Percentiles rank a stretch among this genome's conserved stretches.
phyloP scores from a whole-genome alignment of 1,284 basidiomycete species.

The Cerioporus squamosus region DNA sequence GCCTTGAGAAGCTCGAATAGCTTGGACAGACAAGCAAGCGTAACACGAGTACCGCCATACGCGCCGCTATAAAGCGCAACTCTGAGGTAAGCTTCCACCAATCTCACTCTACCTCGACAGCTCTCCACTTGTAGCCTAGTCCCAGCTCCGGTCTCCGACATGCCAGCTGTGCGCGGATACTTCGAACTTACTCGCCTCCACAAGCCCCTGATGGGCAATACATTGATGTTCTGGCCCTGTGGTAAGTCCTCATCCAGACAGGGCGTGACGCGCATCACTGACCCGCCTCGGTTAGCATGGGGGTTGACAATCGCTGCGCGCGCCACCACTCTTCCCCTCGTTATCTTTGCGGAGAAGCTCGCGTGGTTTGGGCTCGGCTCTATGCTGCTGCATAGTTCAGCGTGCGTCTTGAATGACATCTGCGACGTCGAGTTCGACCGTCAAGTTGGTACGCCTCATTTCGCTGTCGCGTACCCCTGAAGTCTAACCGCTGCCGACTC shows the following conservation, averaged over 20 bases:
- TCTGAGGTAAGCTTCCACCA: no score
- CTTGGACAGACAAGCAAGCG: no score
- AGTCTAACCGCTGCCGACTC: not conserved
- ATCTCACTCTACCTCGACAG: no score
- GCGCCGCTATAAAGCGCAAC: no score
- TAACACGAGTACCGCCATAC: no score
- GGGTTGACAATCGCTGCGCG: constrained; percentile 32
- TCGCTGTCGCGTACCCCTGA: not conserved
- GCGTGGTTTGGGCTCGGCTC: constrained; percentile 26
- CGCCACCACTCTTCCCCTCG: constrained; percentile 17
- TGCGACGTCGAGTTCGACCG: constrained; percentile 44
- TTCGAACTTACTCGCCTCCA: constrained; percentile 36
- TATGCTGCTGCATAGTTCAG: constrained; percentile 37
- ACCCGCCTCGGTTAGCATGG: constrained; percentile 23
- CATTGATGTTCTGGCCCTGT: constrained; percentile 39
- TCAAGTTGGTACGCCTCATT: constrained; percentile 35
- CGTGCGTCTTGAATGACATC: constrained; percentile 44
- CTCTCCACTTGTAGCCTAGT: no score
- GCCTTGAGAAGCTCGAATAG: not conserved
- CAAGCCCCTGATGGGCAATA: constrained; percentile 36
- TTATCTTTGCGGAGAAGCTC: constrained; percentile 22
- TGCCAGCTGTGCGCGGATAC: constrained; percentile 20
- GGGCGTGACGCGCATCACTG: not conserved
- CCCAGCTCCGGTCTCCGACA: not conserved
- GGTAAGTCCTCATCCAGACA: constrained; percentile 20